These are phyloP conservation scores for Colletotrichum chrysophilum DNA, from an alignment of 2,329 filamentous ascomycete genomes.

Conservation along the genomic window DNA sequence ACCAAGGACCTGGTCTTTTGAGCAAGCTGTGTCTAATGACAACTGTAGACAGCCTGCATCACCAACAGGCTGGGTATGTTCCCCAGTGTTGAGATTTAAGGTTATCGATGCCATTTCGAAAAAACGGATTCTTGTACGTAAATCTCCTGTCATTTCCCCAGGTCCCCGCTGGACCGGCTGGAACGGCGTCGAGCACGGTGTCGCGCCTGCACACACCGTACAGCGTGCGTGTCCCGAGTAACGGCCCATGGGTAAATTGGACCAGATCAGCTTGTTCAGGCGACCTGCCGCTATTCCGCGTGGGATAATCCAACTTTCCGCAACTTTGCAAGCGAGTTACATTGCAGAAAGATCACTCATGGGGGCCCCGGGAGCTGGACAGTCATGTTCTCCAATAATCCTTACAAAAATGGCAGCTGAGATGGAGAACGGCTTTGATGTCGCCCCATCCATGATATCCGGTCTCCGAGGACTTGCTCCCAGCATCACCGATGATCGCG, in stretches of 20 bases:
- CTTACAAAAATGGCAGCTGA: background rate
- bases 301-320: background rate
- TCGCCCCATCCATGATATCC: slow-evolving; percentile 3
- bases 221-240: background rate
- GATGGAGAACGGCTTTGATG: background rate
- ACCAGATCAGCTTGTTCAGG: background rate
- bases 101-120: background rate
- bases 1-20: background rate
- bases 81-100: background rate
- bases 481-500: background rate
- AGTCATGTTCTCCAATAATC: background rate
- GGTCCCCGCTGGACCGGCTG: background rate
- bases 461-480: background rate
- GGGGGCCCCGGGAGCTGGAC: background rate
- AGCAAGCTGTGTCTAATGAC: background rate
- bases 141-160: background rate
- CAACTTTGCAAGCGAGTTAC: background rate
- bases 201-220: background rate
- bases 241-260: background rate
- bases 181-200: background rate
- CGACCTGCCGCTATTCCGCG: background rate
- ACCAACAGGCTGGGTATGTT: background rate
- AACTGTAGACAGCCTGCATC: background rate
- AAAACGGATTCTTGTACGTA: slow-evolving; percentile 15
- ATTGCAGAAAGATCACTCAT: background rate